Percentiles rank a stretch among this genome's conserved stretches.
phyloP scores from a whole-genome alignment of 768 basidiomycete genomes.

The Auriculariales sp. region DNA sequence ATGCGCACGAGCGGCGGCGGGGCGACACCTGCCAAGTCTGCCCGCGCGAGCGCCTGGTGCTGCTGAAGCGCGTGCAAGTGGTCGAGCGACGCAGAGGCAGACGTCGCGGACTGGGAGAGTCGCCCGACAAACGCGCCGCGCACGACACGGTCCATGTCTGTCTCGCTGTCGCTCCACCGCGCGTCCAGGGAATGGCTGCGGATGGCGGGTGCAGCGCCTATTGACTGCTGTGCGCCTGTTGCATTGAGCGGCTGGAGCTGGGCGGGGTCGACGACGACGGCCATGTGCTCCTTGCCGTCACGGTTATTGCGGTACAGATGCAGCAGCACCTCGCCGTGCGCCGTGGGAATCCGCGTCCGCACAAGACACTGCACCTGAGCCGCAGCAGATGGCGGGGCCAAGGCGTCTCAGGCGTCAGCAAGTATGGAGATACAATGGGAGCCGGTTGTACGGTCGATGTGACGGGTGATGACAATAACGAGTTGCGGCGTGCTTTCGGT shows the following conservation, averaged over 20 bases:
- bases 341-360: slow-evolving; percentile 92
- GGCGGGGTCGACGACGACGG: slow-evolving; percentile 83
- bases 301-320: slow-evolving; percentile 90
- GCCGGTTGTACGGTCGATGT: neutral
- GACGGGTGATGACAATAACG: slow-evolving; percentile 22
- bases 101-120: slow-evolving; percentile 39
- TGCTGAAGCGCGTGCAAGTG: slow-evolving; percentile 7
- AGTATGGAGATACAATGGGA: slow-evolving; percentile 1
- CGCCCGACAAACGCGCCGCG: slow-evolving; percentile 89
- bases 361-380: slow-evolving; percentile 82
- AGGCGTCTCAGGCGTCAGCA: slow-evolving; percentile 2
- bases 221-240: neutral
- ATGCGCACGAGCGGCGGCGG: slow-evolving; percentile 82
- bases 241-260: slow-evolving; percentile 37
- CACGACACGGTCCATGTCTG: slow-evolving; percentile 83
- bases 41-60: neutral
- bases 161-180: slow-evolving; percentile 72
- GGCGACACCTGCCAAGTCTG: slow-evolving; percentile 16
- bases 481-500: slow-evolving; percentile 13
- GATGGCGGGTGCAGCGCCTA: slow-evolving; percentile 37
- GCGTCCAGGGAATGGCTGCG: slow-evolving; percentile 72
- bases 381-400: neutral
- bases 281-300: slow-evolving; percentile 90
- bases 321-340: slow-evolving; percentile 83
- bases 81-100: slow-evolving; percentile 16